A percentile compares a stretch with the other conserved stretches of the same genome.
Conservation (phyloP, 345 rosid genomes). For the Corchorus capsularis region DNA sequence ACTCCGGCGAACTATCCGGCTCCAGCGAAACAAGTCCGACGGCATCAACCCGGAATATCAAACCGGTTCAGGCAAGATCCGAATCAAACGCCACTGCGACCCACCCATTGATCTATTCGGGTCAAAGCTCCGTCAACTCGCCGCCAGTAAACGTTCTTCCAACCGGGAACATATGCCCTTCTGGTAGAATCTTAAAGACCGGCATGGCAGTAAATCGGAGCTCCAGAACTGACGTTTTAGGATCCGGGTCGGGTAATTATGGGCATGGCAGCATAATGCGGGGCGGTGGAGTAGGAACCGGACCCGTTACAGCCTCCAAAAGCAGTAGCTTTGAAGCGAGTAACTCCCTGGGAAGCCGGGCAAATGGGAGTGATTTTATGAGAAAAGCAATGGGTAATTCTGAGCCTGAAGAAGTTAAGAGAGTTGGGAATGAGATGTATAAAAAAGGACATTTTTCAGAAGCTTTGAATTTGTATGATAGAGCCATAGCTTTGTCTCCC, state of each 20-base stretch:
- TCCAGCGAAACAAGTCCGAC: conserved; percentile 62
- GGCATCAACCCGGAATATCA: conserved; percentile 29
- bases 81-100: conserved; percentile 41
- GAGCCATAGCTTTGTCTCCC: conserved; percentile 74
- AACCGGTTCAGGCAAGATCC: conserved; percentile 48
- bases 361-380: conserved; percentile 23
- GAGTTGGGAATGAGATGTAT: conserved; percentile 75
- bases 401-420: conserved; percentile 79
- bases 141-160: conserved; percentile 65
- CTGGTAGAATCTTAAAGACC: conserved; percentile 72
- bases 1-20: conserved; percentile 66
- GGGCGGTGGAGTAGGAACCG: conserved; percentile 34
- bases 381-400: conserved; percentile 23
- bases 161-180: conserved; percentile 81
- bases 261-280: conserved; percentile 93
- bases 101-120: conserved; percentile 50
- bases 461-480: conserved; percentile 80
- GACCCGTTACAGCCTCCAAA: not conserved
- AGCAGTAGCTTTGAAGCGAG: conserved; percentile 2
- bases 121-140: conserved; percentile 52
- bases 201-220: conserved; percentile 54
- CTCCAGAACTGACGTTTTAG: conserved; percentile 64
- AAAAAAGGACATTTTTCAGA: conserved; percentile 69
- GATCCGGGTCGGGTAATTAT: conserved; percentile 73
- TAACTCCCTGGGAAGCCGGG: conserved; percentile 1